Evolutionary conservation across 208 protist species (phyloP), one percentile per base, ranked within the genome.

Genomic region (Dictyostelium gargantuum): DNA sequence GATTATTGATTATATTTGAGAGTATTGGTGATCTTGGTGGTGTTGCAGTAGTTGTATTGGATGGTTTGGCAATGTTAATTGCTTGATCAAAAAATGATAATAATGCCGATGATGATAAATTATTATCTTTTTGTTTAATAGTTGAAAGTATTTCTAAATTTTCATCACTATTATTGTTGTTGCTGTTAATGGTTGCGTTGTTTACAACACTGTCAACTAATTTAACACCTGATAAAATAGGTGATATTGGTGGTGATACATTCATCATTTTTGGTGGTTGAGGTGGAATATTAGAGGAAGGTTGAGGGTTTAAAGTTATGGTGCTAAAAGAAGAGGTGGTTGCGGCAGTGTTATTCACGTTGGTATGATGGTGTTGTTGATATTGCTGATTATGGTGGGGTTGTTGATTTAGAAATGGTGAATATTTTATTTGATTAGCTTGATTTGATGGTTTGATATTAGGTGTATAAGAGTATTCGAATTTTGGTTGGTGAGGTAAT

Each of bases 391-490:
- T 1, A 23, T 68, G n/a, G 9, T 68, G 29, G 2, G 35, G 29
- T 23, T 40, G 6, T n/a, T 29, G 15, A 54, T 38, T 29, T 35
- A 11, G 32, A 42, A 35, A 42, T 38, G 40, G 81, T 63, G n/a
- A 76, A 21, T 38, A 66, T 40, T 66, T 61, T 23, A 42, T 56
- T 80, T 80, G 74, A 46, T 70, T 76, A 35, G 26, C 38, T 58
- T 80, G 81, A 61, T 42, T 42, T 38, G 3, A 35, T n/a, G 82
- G 56, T 79, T 79, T 75, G 8, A 40, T 13, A n/a, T 54, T 3
- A 11, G 82, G 82, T 21, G 74, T 74, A 68, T 89, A 89, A 21
- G 23, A 29, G n/a, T 89, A 89, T 61, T 89, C 82, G 52, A 89
- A 76, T 61, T 89, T 89, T 9, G 48, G 74, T 32, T 89, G 42